A percentile compares a stretch with the other conserved stretches of the same genome.
These are phyloP conservation scores for Lactuca sativa DNA, from an alignment of 129 eudicot species.

Conservation along the genomic window DNA sequence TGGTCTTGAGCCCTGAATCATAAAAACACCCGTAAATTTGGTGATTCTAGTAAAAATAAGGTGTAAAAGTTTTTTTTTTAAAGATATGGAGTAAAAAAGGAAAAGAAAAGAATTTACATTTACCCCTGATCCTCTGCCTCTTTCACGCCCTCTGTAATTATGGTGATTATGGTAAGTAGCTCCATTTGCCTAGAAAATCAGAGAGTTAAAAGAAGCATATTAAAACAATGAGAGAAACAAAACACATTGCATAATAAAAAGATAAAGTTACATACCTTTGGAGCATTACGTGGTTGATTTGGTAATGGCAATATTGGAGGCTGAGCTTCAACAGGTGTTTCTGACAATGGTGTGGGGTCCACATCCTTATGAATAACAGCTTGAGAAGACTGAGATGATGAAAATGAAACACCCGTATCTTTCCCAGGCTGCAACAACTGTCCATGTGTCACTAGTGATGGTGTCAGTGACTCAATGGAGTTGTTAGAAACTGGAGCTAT, in stretches of 20 bases:
- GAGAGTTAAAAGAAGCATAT: neutral
- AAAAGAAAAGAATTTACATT: neutral
- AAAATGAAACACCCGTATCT: slow-evolving; percentile 25
- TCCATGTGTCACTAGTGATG: slow-evolving; percentile 69
- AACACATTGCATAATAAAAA: neutral
- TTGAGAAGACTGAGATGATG: slow-evolving; percentile 41
- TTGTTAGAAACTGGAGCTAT: neutral
- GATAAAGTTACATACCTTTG: slow-evolving; percentile 39
- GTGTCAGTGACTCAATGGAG: slow-evolving; percentile 24
- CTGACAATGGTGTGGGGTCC: slow-evolving; percentile 39
- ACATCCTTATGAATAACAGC: slow-evolving; percentile 55
- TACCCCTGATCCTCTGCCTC: slow-evolving; percentile 97
- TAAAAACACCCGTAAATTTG: neutral
- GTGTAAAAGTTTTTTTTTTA: neutral
- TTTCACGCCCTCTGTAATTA: slow-evolving; percentile 74
- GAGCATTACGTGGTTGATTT: slow-evolving; percentile 41
- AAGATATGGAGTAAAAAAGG: too few relatives aligned
- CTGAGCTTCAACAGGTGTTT: slow-evolving; percentile 50
- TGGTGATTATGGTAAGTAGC: slow-evolving; percentile 47
- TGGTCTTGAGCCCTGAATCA: slow-evolving; percentile 53
- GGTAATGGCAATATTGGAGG: slow-evolving; percentile 90
- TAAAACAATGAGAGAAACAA: neutral
- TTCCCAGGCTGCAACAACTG: slow-evolving; percentile 62
- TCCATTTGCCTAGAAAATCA: slow-evolving; percentile 57
- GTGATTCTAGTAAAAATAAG: too few relatives aligned